These are phyloP conservation scores for Tirmania nivea DNA, from an alignment of 495 filamentous ascomycete genomes.

Conservation along the genomic window DNA sequence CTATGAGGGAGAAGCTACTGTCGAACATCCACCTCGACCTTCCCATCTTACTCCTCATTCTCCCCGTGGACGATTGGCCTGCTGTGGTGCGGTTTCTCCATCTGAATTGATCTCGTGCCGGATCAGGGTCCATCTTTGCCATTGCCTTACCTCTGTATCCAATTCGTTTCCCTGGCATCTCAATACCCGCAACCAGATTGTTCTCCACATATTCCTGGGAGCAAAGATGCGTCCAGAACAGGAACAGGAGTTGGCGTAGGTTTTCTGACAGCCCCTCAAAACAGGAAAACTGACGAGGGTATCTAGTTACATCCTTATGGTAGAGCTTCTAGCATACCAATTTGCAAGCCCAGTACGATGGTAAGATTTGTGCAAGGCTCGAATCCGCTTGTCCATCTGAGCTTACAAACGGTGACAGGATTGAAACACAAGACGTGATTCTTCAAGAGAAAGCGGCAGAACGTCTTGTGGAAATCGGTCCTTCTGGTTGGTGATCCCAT, in stretches of 20 bases:
- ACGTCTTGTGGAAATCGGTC: constrained; percentile 92
- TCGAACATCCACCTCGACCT: no score
- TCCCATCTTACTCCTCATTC: no score
- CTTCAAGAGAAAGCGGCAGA: constrained; percentile 88
- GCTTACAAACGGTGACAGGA: constrained; percentile 25
- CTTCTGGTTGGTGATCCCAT: constrained; percentile 14
- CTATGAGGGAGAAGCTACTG: no score
- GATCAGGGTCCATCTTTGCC: no score
- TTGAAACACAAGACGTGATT: constrained; percentile 98
- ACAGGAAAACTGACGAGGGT: neutral
- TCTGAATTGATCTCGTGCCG: no score
- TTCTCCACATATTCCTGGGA: no score
- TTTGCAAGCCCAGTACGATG: constrained; percentile 97
- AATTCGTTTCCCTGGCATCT: no score
- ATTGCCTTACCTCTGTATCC: no score
- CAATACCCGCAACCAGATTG: neutral
- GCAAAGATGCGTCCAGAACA: constrained; percentile 74
- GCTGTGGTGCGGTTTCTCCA: no score
- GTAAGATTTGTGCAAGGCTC: constrained; percentile 10
- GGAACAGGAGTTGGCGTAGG: constrained; percentile 49
- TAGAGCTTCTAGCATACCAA: constrained; percentile 96
- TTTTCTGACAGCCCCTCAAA: neutral
- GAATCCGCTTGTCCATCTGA: neutral
- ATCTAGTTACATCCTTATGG: constrained; percentile 84
- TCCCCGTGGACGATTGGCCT: no score